These are phyloP conservation scores for Lagerstroemia fauriei DNA, from an alignment of 441 rosid species.

Conservation along the genomic window DNA sequence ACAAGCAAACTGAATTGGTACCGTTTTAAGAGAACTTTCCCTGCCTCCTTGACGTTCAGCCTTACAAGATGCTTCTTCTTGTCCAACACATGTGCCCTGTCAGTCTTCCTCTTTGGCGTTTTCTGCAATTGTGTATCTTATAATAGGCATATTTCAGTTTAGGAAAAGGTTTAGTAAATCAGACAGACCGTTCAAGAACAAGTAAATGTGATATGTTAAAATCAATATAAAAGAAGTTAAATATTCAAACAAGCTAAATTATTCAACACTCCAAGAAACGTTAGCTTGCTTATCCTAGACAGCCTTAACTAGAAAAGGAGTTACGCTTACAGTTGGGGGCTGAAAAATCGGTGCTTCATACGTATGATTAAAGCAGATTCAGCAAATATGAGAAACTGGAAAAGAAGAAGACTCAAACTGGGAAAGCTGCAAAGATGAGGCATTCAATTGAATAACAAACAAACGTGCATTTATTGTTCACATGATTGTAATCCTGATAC, in stretches of 20 bases:
- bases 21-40: conserved; percentile 84
- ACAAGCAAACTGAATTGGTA: conserved; percentile 16
- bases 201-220: not conserved
- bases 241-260: not conserved
- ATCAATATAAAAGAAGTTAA: not conserved
- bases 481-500: not conserved
- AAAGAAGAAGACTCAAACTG: not conserved
- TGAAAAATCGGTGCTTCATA: not conserved
- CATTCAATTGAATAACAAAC: not conserved
- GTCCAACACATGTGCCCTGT: conserved; percentile 79
- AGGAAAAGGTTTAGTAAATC: conserved; percentile 1
- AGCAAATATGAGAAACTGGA: not conserved
- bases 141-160: conserved; percentile 42
- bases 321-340: not conserved
- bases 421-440: not conserved
- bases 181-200: not conserved
- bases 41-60: conserved; percentile 66
- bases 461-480: not conserved
- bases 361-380: not conserved
- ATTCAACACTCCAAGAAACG: not conserved
- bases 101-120: conserved; percentile 92
- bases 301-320: not conserved
- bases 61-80: conserved; percentile 89
- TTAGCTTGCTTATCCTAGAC: not conserved
- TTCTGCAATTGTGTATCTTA: conserved; percentile 97